These are phyloP conservation scores for Ustilago trichophora DNA, from an alignment of 1,284 basidiomycete genomes.

Conservation along the genomic window DNA sequence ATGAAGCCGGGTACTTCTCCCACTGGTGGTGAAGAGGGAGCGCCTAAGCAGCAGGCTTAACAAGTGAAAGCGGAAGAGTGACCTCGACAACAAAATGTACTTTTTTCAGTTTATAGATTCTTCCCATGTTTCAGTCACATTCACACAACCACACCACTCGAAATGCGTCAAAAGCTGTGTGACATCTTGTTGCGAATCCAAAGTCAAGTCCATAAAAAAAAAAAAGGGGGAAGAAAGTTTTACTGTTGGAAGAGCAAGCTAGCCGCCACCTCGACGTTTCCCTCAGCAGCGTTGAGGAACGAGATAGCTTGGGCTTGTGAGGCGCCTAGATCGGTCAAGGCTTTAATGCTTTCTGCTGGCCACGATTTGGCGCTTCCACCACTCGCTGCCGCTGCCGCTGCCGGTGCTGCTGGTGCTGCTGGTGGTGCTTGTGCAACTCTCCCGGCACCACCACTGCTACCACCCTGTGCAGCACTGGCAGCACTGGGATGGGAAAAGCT, in stretches of 20 bases:
- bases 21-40: background rate
- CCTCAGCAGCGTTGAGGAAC: conserved; percentile 79
- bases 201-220: background rate
- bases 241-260: conserved; percentile 77
- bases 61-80: no score
- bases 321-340: conserved; percentile 75
- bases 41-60: background rate
- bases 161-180: no score
- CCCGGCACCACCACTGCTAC: no score
- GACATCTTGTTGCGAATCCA: no score
- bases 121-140: no score
- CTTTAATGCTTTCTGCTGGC: conserved; percentile 55
- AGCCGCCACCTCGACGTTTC: conserved; percentile 87
- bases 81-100: no score
- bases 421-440: conserved; percentile 20
- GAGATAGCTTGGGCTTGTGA: conserved; percentile 79
- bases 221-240: background rate
- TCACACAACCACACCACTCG: no score
- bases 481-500: conserved; percentile 25
- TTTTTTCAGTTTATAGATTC: no score
- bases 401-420: conserved; percentile 26
- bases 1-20: conserved; percentile 12
- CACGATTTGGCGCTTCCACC: conserved; percentile 60
- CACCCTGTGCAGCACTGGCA: no score
- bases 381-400: conserved; percentile 12